Evolutionary conservation across 148 eudicot species (phyloP).

Genomic region (Silene uniflora): DNA sequence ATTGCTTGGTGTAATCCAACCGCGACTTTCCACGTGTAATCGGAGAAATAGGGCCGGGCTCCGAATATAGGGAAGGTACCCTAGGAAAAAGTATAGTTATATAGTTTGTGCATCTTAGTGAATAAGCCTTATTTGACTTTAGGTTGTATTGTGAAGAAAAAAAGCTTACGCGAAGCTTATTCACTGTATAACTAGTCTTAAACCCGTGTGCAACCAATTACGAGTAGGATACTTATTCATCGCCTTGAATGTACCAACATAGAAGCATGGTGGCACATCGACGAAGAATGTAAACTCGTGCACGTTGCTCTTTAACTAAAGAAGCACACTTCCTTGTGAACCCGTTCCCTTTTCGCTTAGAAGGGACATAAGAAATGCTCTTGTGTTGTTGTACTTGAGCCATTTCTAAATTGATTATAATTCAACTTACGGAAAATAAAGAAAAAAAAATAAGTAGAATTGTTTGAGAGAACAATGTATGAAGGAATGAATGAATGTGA

Average conservation of each 20-base stretch:
- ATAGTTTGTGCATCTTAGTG: constrained; percentile 5
- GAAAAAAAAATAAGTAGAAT: constrained; percentile 23
- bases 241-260: constrained; percentile 82
- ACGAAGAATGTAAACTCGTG: constrained; percentile 68
- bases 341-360: constrained; percentile 44
- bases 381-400: constrained; percentile 39
- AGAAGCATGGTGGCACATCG: constrained; percentile 92
- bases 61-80: constrained; percentile 12
- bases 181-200: not conserved
- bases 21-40: constrained; percentile 8
- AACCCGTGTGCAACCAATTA: not conserved
- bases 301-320: constrained; percentile 73
- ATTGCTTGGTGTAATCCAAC: constrained; percentile 15
- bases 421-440: not conserved
- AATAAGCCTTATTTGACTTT: not conserved
- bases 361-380: constrained; percentile 23
- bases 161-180: not conserved
- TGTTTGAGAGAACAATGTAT: not conserved
- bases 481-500: not conserved
- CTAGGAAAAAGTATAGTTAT: constrained; percentile 16
- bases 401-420: constrained; percentile 26
- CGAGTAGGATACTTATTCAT: constrained; percentile 37
- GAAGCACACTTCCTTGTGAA: constrained; percentile 73
- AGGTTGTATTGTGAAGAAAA: not conserved
- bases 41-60: constrained; percentile 8